These are phyloP conservation scores for Clausena lansium DNA, from an alignment of 345 rosid genomes.

Conservation along the genomic window DNA sequence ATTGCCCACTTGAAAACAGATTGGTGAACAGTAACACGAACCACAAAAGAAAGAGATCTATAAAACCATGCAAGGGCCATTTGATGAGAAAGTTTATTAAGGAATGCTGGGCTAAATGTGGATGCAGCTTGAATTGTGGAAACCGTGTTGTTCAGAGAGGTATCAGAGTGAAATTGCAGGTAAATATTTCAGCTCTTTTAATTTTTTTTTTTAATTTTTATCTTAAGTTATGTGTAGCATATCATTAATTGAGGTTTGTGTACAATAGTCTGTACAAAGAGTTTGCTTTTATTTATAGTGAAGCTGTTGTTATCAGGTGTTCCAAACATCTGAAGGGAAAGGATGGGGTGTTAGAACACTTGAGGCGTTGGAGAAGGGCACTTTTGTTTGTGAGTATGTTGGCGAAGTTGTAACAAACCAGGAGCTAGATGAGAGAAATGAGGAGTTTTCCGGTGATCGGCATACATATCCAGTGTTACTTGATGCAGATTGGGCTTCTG, in stretches of 20 bases:
- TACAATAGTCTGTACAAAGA: neutral
- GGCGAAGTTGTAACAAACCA: conserved; percentile 59
- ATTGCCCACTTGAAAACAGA: conserved; percentile 31
- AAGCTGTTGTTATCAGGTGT: conserved; percentile 31
- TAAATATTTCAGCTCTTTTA: neutral
- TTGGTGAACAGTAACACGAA: neutral
- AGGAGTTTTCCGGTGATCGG: conserved; percentile 27
- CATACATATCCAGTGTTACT: conserved; percentile 57
- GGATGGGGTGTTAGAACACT: conserved; percentile 58
- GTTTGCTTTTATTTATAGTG: neutral
- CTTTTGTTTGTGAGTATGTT: conserved; percentile 57
- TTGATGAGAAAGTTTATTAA: conserved; percentile 38
- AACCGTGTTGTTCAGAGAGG: conserved; percentile 47
- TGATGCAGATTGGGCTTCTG: conserved; percentile 67
- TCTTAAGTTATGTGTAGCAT: too few relatives aligned
- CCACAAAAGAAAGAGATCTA: conserved; percentile 17
- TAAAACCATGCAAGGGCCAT: conserved; percentile 26
- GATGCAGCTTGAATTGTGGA: conserved; percentile 35
- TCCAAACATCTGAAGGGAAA: conserved; percentile 40
- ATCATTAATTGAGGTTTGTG: neutral
- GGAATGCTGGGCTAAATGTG: conserved; percentile 47
- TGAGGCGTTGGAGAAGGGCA: conserved; percentile 40
- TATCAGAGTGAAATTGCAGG: conserved; percentile 36
- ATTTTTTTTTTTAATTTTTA: too few relatives aligned
- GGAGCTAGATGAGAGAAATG: conserved; percentile 46